These are phyloP conservation scores for Phytophthora citrophthora DNA, from an alignment of 352 stramenopile species.

Conservation along the genomic window DNA sequence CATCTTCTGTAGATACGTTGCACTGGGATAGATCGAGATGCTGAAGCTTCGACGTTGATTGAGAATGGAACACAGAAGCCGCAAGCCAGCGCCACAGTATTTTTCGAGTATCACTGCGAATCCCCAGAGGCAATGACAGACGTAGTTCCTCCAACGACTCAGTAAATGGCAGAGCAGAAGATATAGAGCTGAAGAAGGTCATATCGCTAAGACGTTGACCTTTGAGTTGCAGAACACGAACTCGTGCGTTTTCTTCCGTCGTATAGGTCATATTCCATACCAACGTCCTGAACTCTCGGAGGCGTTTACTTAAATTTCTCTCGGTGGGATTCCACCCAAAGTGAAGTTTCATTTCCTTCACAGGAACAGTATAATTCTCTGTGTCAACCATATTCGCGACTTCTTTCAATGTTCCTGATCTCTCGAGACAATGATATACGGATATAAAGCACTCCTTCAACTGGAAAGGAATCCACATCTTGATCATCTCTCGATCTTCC, in stretches of 20 bases:
- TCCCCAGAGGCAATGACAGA: conserved; percentile 7
- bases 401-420: conserved; percentile 10
- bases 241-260: neutral
- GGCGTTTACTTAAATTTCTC: conserved; percentile 17
- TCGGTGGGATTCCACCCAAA: conserved; percentile 16
- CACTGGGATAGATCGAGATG: conserved; percentile 21
- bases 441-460: conserved; percentile 18
- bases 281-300: conserved; percentile 13
- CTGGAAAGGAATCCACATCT: conserved; percentile 16
- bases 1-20: conserved; percentile 17
- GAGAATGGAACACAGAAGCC: conserved; percentile 25
- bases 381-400: neutral
- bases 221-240: conserved; percentile 9
- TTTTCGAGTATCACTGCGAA: neutral
- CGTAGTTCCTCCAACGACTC: conserved; percentile 11
- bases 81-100: conserved; percentile 30
- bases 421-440: conserved; percentile 12
- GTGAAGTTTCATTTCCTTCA: conserved; percentile 17
- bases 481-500: conserved; percentile 8
- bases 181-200: conserved; percentile 17
- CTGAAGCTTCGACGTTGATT: conserved; percentile 11
- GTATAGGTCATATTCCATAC: conserved; percentile 13
- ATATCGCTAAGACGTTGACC: conserved; percentile 2
- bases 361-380: neutral
- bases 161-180: conserved; percentile 16